phyloP scores from a whole-genome alignment of 2,329 filamentous ascomycete genomes.

The Apiospora arundinis region DNA sequence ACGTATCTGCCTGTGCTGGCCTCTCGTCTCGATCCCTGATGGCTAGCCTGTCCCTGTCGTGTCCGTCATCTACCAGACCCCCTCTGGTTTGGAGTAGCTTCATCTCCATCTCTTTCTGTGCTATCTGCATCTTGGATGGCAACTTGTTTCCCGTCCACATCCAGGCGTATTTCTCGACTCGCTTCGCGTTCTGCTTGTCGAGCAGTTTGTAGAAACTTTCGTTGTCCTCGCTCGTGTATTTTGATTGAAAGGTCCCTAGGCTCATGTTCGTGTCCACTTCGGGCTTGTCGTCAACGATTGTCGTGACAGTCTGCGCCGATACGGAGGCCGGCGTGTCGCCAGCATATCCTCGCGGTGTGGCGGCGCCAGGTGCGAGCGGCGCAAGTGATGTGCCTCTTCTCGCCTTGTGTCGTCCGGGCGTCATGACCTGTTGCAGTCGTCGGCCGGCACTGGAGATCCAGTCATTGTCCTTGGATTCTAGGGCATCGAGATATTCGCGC shows the following conservation, averaged over 20 bases:
- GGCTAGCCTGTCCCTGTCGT: slow-evolving; percentile 62
- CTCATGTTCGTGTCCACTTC: slow-evolving; percentile 78
- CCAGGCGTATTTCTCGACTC: slow-evolving; percentile 85
- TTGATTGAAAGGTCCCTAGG: slow-evolving; percentile 84
- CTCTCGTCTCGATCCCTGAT: slow-evolving; percentile 73
- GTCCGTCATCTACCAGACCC: slow-evolving; percentile 62
- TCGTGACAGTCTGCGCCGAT: slow-evolving; percentile 46
- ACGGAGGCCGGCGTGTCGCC: slow-evolving; percentile 77
- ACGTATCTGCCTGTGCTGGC: slow-evolving; percentile 78
- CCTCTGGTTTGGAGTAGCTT: slow-evolving; percentile 54
- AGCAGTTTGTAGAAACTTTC: slow-evolving; percentile 94
- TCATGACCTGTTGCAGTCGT: slow-evolving; percentile 79
- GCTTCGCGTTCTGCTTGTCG: slow-evolving; percentile 88
- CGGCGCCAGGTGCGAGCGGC: slow-evolving; percentile 46
- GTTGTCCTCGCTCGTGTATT: slow-evolving; percentile 97
- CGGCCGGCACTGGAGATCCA: slow-evolving; percentile 87
- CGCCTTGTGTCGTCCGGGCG: slow-evolving; percentile 62
- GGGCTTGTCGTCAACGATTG: slow-evolving; percentile 46
- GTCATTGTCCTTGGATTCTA: slow-evolving; percentile 81
- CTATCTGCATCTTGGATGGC: slow-evolving; percentile 77
- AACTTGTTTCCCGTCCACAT: slow-evolving; percentile 89
- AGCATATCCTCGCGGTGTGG: slow-evolving; percentile 70
- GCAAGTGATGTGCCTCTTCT: slow-evolving; percentile 42
- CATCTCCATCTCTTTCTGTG: slow-evolving; percentile 67
- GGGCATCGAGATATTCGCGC: slow-evolving; percentile 88